Percentiles rank a stretch among this genome's conserved stretches.
Evolutionary conservation across 2,329 filamentous ascomycete species (phyloP).

Genomic region (Mollisiaceae sp.): DNA sequence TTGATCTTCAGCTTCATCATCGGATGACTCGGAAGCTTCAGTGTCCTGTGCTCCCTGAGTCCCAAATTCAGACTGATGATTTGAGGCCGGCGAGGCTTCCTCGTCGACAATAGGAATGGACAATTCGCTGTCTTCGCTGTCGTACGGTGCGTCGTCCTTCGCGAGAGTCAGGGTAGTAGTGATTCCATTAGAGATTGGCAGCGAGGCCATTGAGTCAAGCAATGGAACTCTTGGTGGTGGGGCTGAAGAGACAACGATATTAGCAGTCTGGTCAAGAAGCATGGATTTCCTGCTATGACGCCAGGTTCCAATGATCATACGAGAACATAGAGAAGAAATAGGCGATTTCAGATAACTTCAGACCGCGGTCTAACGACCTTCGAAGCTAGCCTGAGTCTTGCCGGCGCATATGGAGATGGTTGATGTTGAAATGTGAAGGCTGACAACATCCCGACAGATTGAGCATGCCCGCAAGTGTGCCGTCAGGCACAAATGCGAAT

Average conservation of each 20-base stretch:
- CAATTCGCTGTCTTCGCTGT: constrained; percentile 75
- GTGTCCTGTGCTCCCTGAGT: constrained; percentile 39
- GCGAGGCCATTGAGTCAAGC: constrained; percentile 65
- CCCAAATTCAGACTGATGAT: constrained; percentile 42
- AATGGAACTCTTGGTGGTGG: constrained; percentile 61
- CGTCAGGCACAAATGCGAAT: constrained; percentile 19
- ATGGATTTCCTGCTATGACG: constrained; percentile 28
- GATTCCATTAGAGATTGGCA: constrained; percentile 72
- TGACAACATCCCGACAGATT: constrained; percentile 32
- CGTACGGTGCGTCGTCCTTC: constrained; percentile 52
- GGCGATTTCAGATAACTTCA: constrained; percentile 34
- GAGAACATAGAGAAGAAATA: constrained; percentile 28
- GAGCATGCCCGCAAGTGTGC: constrained; percentile 26
- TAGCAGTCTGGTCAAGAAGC: constrained; percentile 45
- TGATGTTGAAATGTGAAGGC: constrained; percentile 32
- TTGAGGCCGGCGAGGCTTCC: constrained; percentile 53
- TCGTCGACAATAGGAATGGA: constrained; percentile 61
- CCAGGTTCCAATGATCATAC: constrained; percentile 29
- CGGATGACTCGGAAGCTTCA: constrained; percentile 41
- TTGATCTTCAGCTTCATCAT: constrained; percentile 52
- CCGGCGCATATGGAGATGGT: constrained; percentile 41
- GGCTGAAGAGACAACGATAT: constrained; percentile 58
- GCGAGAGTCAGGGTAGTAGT: constrained; percentile 54
- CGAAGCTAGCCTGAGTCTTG: constrained; percentile 24
- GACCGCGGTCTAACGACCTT: constrained; percentile 23